Evolutionary conservation across 2,329 filamentous ascomycete species (phyloP).

Genomic region (Colletotrichum lini): DNA sequence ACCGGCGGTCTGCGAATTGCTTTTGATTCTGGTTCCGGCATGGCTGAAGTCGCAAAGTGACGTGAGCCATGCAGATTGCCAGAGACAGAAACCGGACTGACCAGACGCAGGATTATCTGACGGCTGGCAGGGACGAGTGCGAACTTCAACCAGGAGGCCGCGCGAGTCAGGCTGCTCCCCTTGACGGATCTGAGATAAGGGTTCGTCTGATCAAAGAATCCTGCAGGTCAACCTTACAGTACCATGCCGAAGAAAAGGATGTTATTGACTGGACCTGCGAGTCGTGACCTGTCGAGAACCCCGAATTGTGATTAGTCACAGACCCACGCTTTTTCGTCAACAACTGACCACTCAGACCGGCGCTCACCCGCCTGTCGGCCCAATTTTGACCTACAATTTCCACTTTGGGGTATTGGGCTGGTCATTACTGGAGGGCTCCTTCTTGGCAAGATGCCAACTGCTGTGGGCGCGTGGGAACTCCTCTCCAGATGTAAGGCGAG

Average conservation of each 20-base stretch:
- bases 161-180: neutral
- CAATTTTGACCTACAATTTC: slow-evolving; percentile 27
- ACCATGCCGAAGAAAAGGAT: neutral
- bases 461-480: slow-evolving; percentile 33
- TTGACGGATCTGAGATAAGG: neutral
- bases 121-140: neutral
- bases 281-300: neutral
- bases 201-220: slow-evolving; percentile 31
- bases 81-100: neutral
- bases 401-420: slow-evolving; percentile 27
- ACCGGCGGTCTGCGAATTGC: neutral
- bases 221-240: neutral
- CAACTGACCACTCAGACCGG: slow-evolving; percentile 4
- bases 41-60: slow-evolving; percentile 7
- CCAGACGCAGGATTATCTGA: neutral
- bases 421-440: slow-evolving; percentile 26
- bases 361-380: slow-evolving; percentile 5
- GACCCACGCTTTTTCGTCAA: slow-evolving; percentile 12
- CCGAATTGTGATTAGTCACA: slow-evolving; percentile 28
- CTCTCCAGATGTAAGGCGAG: slow-evolving; percentile 18
- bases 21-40: slow-evolving; percentile 13
- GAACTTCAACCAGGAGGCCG: neutral
- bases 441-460: slow-evolving; percentile 18
- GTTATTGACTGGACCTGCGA: neutral
- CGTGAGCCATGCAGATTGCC: neutral